phyloP scores from a whole-genome alignment of 139 green algal species.

The Closterium sp. region DNA sequence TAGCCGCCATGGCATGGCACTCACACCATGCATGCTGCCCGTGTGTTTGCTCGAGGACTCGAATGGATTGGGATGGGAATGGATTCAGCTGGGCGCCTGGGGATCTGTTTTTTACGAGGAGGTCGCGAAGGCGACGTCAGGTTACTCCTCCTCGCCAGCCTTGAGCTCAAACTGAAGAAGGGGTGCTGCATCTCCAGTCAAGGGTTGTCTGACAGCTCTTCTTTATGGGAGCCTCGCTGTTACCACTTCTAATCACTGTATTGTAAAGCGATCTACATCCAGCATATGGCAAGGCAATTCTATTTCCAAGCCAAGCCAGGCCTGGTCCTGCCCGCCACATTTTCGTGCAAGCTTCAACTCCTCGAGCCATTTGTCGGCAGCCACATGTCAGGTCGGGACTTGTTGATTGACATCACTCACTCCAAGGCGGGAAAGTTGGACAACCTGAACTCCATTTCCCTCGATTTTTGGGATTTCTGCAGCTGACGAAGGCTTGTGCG shows the following conservation, averaged over 20 bases:
- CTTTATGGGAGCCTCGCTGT: neutral
- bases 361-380: neutral
- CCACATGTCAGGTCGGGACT: neutral
- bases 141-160: too few species aligned
- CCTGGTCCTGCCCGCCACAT: neutral
- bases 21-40: neutral
- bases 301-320: too few species aligned
- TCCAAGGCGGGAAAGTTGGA: neutral
- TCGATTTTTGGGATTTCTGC: neutral
- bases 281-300: too few species aligned
- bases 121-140: neutral
- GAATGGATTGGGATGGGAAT: too few species aligned
- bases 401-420: neutral
- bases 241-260: neutral
- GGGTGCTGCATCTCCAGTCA: too few species aligned
- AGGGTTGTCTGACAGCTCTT: neutral
- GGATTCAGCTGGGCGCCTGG: too few species aligned
- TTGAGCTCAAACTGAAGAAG: too few species aligned
- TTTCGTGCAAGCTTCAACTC: neutral
- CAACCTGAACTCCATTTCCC: too few species aligned
- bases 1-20: neutral
- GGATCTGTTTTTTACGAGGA: neutral
- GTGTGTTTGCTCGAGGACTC: too few species aligned
- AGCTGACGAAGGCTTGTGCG: neutral
- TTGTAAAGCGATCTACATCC: neutral